These are phyloP conservation scores for Sporothrix euskadiensis DNA, from an alignment of 2,329 filamentous ascomycete genomes.

Conservation along the genomic window DNA sequence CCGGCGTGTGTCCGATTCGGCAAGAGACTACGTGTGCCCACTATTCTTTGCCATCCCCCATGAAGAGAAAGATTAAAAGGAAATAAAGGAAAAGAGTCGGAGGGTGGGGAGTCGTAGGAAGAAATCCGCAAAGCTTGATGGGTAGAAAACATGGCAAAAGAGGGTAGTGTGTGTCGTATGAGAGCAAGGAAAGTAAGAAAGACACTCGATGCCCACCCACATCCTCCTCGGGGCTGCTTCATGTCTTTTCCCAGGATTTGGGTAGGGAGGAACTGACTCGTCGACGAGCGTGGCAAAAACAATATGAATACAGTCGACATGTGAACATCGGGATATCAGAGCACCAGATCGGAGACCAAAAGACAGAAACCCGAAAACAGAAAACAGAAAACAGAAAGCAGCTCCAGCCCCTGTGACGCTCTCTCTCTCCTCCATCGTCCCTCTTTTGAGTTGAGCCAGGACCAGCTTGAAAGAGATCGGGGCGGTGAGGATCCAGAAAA, in stretches of 20 bases:
- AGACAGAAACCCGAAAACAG: neutral
- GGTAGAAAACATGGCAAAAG: neutral
- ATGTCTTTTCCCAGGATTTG: neutral
- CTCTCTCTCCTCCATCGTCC: neutral
- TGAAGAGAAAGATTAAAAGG: neutral
- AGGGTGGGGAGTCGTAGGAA: neutral
- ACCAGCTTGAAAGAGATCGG: neutral
- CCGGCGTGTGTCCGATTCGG: slow-evolving; percentile 28
- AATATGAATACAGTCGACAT: neutral
- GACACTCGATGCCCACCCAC: neutral
- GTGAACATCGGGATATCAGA: neutral
- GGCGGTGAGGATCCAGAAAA: slow-evolving; percentile 11
- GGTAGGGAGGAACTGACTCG: neutral
- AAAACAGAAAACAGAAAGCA: neutral
- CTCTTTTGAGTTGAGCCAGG: neutral
- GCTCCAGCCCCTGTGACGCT: slow-evolving; percentile 9
- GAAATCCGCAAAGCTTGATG: neutral
- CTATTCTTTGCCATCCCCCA: neutral
- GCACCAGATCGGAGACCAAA: neutral
- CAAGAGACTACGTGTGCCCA: slow-evolving; percentile 22
- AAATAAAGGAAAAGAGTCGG: neutral
- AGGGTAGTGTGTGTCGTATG: neutral
- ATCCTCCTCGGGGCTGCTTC: neutral
- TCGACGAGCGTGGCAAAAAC: slow-evolving; percentile 15
- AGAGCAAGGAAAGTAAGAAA: neutral